Evolutionary conservation across 371 early-diverging fungal species (phyloP), one percentile per base, ranked within the genome.

Genomic region (Apophysomyces trapeziformis): DNA sequence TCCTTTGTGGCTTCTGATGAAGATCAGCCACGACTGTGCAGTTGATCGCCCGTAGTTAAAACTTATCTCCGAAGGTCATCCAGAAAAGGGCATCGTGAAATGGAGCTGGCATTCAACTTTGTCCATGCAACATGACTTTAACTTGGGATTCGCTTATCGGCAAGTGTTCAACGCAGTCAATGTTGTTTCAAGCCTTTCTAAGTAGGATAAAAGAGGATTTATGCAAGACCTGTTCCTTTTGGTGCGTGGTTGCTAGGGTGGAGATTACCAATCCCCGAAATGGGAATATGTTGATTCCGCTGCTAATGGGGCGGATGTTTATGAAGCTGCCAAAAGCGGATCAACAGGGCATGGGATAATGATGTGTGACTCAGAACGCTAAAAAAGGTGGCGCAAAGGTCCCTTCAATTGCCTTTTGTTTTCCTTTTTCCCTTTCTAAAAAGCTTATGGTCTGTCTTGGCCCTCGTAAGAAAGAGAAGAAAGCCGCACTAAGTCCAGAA

Each of bases 401-500:
- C n/a, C 9, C 21, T 9, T 8, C 11, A 4, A 21, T 50, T 57
- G 47, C 56, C 36, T 69, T 45, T 58, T 41, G 36, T 60, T 50
- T 50, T 38, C 16, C 63, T 12, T 63, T 46, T 18, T 7, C 26
- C 38, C 37, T 26, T 26, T 26, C 32, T 26, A 26, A 26, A 26
- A 26, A 16, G 13, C 45, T 58, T 36, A 75, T 75, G 76, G 72
- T 69, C 37, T 75, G 76, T 54, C 61, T 75, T 21, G 72, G 76
- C 32, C 76, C 76, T 57, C 64, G 76, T 18, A 75, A 75, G 38
- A 75, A 75, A 63, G 66, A 66, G 16, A 72, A 75, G 32, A 75
- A 75, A 26, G 38, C 61, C 0, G 41, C 43, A 16, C 56, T 73
- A 4, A 68, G 66, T 56, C 73, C 73, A 11, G 69, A 66, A 18